These are phyloP conservation scores for Basidiobolus meristosporus DNA, from an alignment of 371 early-diverging fungal species.

Conservation along the genomic window DNA sequence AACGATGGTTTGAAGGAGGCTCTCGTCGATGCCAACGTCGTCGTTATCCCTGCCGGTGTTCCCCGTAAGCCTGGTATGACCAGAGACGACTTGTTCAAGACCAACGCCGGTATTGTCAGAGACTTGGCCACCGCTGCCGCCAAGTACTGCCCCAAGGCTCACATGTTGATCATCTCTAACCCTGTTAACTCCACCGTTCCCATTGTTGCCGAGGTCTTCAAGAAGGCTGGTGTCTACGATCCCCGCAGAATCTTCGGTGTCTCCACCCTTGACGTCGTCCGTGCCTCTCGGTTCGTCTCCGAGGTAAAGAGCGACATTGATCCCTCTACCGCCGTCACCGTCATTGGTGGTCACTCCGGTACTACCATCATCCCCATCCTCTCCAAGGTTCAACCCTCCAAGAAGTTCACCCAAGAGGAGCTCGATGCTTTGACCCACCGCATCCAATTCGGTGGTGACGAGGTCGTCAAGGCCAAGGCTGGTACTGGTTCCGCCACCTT, in stretches of 20 bases:
- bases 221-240: constrained; percentile 57
- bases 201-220: constrained; percentile 68
- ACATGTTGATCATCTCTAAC: constrained; percentile 69
- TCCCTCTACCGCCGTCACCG: constrained; percentile 13
- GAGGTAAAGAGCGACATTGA: constrained; percentile 24
- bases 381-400: constrained; percentile 26
- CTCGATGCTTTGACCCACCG: constrained; percentile 58
- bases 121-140: constrained; percentile 57
- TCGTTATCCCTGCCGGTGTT: constrained; percentile 90
- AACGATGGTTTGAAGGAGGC: constrained; percentile 36
- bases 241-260: constrained; percentile 74
- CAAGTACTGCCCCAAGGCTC: constrained; percentile 61
- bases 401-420: constrained; percentile 41
- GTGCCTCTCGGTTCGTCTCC: constrained; percentile 67
- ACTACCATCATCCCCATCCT: constrained; percentile 73
- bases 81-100: constrained; percentile 71
- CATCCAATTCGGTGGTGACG: constrained; percentile 89
- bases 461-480: constrained; percentile 87
- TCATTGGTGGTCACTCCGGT: constrained; percentile 86
- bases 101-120: constrained; percentile 72
- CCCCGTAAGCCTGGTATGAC: constrained; percentile 88
- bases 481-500: constrained; percentile 69
- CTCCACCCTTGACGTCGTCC: constrained; percentile 74
- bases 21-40: constrained; percentile 47
- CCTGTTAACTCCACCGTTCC: constrained; percentile 88